phyloP scores from a whole-genome alignment of 176 grass and related monocot genomes.

The Oryza glaberrima region DNA sequence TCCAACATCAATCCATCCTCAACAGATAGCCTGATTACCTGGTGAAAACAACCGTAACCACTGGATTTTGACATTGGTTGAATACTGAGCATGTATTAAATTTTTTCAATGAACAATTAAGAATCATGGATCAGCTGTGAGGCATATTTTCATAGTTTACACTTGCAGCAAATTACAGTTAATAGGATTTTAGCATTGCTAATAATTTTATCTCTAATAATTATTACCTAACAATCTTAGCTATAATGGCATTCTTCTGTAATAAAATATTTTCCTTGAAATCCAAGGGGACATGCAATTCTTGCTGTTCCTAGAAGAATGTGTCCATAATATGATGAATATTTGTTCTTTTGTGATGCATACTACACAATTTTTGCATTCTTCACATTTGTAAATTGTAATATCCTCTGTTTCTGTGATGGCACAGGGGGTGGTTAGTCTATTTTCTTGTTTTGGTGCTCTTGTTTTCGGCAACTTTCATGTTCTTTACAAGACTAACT shows the following conservation, averaged over 20 bases:
- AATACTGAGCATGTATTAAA: neutral
- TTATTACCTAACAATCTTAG: neutral
- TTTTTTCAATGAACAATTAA: neutral
- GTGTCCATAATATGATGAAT: neutral
- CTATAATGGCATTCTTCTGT: neutral
- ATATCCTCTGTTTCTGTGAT: constrained; percentile 37
- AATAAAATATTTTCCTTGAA: neutral
- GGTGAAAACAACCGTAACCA: neutral
- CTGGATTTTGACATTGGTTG: neutral
- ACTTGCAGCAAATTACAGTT: neutral
- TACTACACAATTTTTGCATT: constrained; percentile 21
- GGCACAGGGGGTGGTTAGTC: constrained; percentile 78
- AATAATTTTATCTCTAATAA: neutral
- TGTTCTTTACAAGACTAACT: constrained; percentile 83
- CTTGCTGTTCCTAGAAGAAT: neutral
- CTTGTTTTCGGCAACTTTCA: constrained; percentile 79
- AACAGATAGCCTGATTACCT: neutral
- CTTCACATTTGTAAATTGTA: constrained; percentile 34
- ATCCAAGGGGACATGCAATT: neutral
- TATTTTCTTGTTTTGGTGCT: constrained; percentile 66
- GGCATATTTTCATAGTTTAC: neutral
- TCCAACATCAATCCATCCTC: neutral
- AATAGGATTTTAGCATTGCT: neutral
- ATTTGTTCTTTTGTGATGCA: constrained; percentile 13
- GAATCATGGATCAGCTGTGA: neutral